Percentiles rank a stretch among this genome's conserved stretches.
phyloP scores from a whole-genome alignment of 1,284 basidiomycete genomes.

The Tylopilus sp. region DNA sequence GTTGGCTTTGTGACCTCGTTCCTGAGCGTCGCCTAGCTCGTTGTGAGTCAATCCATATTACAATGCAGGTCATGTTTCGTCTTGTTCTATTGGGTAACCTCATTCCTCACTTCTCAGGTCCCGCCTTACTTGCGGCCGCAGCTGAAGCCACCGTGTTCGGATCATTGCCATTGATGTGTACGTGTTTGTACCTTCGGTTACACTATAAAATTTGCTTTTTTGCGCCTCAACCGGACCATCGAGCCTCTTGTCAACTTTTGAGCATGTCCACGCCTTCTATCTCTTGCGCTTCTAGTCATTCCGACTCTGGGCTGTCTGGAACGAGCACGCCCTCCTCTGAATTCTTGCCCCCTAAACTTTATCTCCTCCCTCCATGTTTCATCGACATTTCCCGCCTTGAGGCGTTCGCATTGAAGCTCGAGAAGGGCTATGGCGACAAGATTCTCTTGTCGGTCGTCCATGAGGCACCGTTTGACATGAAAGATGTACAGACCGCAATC shows the following conservation, averaged over 20 bases:
- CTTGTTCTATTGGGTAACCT: background rate
- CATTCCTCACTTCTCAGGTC: background rate
- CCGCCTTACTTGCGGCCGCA: background rate
- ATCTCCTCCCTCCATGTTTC: slow-evolving; percentile 22
- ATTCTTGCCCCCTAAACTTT: slow-evolving; percentile 19
- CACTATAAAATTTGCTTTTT: slow-evolving; percentile 24
- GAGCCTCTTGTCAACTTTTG: slow-evolving; percentile 4
- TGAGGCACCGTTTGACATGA: slow-evolving; percentile 6
- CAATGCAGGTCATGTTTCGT: background rate
- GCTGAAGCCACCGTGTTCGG: background rate
- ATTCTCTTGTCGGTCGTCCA: slow-evolving; percentile 26
- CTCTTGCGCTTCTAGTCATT: slow-evolving; percentile 13
- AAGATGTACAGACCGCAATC: slow-evolving; percentile 8
- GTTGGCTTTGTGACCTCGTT: background rate
- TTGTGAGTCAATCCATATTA: slow-evolving; percentile 11
- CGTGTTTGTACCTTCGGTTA: slow-evolving; percentile 22
- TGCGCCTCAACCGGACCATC: background rate
- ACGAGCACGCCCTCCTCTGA: slow-evolving; percentile 30
- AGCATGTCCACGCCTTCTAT: slow-evolving; percentile 20
- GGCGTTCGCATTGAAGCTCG: slow-evolving; percentile 21
- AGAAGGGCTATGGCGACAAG: slow-evolving; percentile 31
- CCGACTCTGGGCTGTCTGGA: slow-evolving; percentile 21
- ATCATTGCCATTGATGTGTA: slow-evolving; percentile 14
- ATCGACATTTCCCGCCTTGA: slow-evolving; percentile 14
- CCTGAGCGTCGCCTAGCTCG: background rate